phyloP scores from a whole-genome alignment of 306 rosid species.

The Cucumis melo region DNA sequence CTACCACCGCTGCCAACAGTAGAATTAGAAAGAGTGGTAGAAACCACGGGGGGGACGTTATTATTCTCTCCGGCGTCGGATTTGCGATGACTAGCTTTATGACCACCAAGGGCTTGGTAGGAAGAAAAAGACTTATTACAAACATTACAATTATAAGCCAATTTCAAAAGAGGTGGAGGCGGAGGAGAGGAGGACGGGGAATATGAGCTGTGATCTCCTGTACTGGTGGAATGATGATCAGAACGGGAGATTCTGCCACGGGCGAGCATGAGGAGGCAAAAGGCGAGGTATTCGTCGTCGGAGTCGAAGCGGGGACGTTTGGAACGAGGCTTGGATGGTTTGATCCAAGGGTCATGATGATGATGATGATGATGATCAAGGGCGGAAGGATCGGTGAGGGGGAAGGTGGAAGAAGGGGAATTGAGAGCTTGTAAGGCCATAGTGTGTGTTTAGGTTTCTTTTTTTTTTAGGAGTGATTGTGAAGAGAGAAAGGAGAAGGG shows the following conservation, averaged over 20 bases:
- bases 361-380: background rate
- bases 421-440: conserved; percentile 45
- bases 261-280: conserved; percentile 92
- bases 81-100: conserved; percentile 92
- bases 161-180: background rate
- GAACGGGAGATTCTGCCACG: conserved; percentile 21
- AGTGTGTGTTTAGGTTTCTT: too few relatives aligned
- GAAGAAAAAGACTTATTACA: conserved; percentile 67
- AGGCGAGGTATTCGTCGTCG: conserved; percentile 84
- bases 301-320: conserved; percentile 59
- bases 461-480: background rate
- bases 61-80: background rate
- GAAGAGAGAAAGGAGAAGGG: background rate
- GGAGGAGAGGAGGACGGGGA: background rate
- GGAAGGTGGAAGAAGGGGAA: conserved; percentile 37
- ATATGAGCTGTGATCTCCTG: too few relatives aligned
- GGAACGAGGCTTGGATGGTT: conserved; percentile 51
- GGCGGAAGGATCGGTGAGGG: background rate
- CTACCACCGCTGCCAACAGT: background rate
- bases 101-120: conserved; percentile 91
- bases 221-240: too few relatives aligned
- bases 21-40: background rate
- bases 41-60: background rate
- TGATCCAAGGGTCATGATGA: conserved; percentile 27
- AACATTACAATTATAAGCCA: conserved; percentile 55